Base-by-base conservation (phyloP, 371 early-diverging fungal genomes). In the Chytridium lagenaria region DNA sequence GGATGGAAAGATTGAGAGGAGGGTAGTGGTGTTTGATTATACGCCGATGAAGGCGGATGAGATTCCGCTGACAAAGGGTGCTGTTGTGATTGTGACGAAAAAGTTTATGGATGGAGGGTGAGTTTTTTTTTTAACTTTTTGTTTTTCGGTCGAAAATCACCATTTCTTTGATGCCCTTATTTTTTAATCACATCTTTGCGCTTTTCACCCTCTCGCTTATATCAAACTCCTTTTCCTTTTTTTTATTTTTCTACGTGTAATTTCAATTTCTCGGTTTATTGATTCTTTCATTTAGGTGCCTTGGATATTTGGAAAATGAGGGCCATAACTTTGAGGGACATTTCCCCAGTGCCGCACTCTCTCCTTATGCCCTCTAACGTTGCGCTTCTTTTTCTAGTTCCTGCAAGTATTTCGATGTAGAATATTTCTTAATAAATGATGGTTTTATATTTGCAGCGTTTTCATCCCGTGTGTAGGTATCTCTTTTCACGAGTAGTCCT, bases 101-200 rank as follows among this genome's bases (percentile, higher is more conserved):
- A 61, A 28, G 30, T 61, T 34, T 34, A 28, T 33, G 36, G 61
- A 61, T 37, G 61, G 61, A 61, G 61, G 61, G 61, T 61, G 37
- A 34, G 61, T 7, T 55, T 55, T 55, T 55, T 26, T 37, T 34
- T 61, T 31, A 2, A 44, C 3, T 31, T 34, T 3, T 61, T 3
- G 34, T 61, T 61, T 3, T 61, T 31, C 36, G 7, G 31, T 61
- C 23, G 30, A 34, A 16, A 12, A 37, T 5, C 10, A 5, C 10
- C 2, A 7, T 28, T 15, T 37, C 10, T 10, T 61, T 28, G 34
- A 33, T 37, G 3, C 34, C 61, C 23, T 36, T 61, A 7, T 34
- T 61, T 61, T 28, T 10, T 61, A n/a, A n/a, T n/a, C n/a, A n/a
- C n/a, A n/a, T n/a, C n/a, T n/a, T n/a, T n/a, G n/a, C n/a, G n/a